A percentile compares a stretch with the other conserved stretches of the same genome.
These are phyloP conservation scores for Tolypocladium endophyticum DNA, from an alignment of 2,329 filamentous ascomycete genomes.

Conservation along the genomic window DNA sequence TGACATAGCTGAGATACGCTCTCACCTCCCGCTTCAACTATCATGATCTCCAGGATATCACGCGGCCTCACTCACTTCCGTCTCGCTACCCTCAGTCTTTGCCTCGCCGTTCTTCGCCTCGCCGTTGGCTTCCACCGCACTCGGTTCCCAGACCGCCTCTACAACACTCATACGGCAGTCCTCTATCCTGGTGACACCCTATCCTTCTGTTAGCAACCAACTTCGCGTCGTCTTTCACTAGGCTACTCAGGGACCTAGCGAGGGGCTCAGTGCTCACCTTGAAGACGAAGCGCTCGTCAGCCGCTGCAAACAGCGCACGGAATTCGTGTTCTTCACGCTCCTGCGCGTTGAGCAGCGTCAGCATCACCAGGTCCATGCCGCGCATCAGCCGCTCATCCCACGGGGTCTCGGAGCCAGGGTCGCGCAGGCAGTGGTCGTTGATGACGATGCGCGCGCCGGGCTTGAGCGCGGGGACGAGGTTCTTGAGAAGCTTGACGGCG, in stretches of 20 bases:
- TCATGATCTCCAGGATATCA: background rate
- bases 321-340: slow-evolving; percentile 39
- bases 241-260: background rate
- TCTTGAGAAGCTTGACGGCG: slow-evolving; percentile 34
- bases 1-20: background rate
- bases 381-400: slow-evolving; percentile 37
- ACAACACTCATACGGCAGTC: slow-evolving; percentile 37
- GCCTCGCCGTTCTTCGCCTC: background rate
- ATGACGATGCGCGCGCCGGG: slow-evolving; percentile 38
- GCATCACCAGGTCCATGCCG: slow-evolving; percentile 42
- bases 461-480: slow-evolving; percentile 43
- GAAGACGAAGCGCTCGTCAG: slow-evolving; percentile 31
- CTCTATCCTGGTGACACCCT: slow-evolving; percentile 29
- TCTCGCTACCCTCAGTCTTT: background rate
- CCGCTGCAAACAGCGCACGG: slow-evolving; percentile 29
- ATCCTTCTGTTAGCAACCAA: background rate
- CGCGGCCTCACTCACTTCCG: background rate
- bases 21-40: background rate
- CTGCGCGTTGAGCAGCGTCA: slow-evolving; percentile 39
- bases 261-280: slow-evolving; percentile 15
- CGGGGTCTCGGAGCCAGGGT: slow-evolving; percentile 25
- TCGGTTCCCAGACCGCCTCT: slow-evolving; percentile 35
- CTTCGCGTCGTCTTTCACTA: background rate
- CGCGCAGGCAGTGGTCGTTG: slow-evolving; percentile 33
- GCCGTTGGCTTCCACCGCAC: slow-evolving; percentile 1